phyloP scores from a whole-genome alignment of 2,329 filamentous ascomycete species.

The Hymenoscyphus repandus region DNA sequence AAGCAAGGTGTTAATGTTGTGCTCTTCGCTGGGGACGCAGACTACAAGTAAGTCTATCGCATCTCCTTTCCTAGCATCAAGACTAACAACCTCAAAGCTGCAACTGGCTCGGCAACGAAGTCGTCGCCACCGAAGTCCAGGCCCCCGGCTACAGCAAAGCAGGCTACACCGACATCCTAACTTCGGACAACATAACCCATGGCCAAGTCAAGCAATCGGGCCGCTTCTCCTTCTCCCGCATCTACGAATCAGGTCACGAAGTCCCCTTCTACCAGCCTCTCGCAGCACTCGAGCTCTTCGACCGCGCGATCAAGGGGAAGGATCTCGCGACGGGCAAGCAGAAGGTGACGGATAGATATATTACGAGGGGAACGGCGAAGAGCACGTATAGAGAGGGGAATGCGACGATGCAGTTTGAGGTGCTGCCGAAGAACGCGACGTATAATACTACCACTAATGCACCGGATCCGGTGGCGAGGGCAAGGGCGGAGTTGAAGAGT shows the following conservation, averaged over 20 bases:
- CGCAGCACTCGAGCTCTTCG: slow-evolving; percentile 46
- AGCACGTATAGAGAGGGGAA: slow-evolving; percentile 27
- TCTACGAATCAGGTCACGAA: slow-evolving; percentile 56
- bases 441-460: slow-evolving; percentile 41
- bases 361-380: slow-evolving; percentile 19
- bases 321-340: slow-evolving; percentile 49
- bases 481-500: not conserved
- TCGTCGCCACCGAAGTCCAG: slow-evolving; percentile 55
- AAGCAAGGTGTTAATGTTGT: slow-evolving; percentile 61
- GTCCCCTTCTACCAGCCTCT: slow-evolving; percentile 49
- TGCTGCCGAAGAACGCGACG: slow-evolving; percentile 38
- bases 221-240: slow-evolving; percentile 60
- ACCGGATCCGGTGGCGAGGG: slow-evolving; percentile 29
- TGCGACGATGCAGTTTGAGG: slow-evolving; percentile 38
- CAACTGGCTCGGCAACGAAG: slow-evolving; percentile 68
- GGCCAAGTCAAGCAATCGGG: slow-evolving; percentile 71
- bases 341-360: slow-evolving; percentile 34
- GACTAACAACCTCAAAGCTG: slow-evolving; percentile 51
- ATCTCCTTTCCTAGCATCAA: slow-evolving; percentile 28
- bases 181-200: slow-evolving; percentile 58
- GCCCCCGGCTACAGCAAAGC: slow-evolving; percentile 47
- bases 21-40: slow-evolving; percentile 53
- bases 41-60: slow-evolving; percentile 42
- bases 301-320: slow-evolving; percentile 41
- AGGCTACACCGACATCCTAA: slow-evolving; percentile 65